phyloP scores from a whole-genome alignment of 2,329 filamentous ascomycete genomes.

The Trichoderma breve region DNA sequence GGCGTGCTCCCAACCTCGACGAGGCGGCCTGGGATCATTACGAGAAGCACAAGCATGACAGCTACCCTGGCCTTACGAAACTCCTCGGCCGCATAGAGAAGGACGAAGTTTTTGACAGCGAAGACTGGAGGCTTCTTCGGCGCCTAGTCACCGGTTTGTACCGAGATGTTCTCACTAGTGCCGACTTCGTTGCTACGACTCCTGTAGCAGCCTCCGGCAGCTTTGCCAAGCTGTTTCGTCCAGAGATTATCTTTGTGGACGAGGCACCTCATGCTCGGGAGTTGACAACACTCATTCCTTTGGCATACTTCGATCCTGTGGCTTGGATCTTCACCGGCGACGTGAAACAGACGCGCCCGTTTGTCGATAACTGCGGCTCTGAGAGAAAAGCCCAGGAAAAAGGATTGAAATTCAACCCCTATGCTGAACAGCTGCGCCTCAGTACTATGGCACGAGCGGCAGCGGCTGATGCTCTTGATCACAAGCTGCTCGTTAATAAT shows the following conservation, averaged over 20 bases:
- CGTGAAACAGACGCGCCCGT: constrained; percentile 45
- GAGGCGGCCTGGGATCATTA: constrained; percentile 44
- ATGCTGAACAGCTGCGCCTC: constrained; percentile 33
- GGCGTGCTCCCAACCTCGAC: constrained; percentile 41
- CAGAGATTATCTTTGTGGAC: constrained; percentile 83
- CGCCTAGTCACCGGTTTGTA: constrained; percentile 38
- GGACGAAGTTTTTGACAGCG: constrained; percentile 28
- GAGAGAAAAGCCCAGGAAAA: constrained; percentile 20
- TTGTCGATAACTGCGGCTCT: constrained; percentile 33
- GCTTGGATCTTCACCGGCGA: constrained; percentile 48
- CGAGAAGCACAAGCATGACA: constrained; percentile 31
- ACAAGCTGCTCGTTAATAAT: constrained; percentile 38
- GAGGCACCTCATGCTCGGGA: constrained; percentile 55
- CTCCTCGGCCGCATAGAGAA: constrained; percentile 36
- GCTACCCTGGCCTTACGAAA: constrained; percentile 36
- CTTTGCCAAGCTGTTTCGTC: constrained; percentile 60
- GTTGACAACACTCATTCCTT: constrained; percentile 44
- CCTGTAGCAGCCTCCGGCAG: constrained; percentile 42
- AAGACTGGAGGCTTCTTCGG: constrained; percentile 33
- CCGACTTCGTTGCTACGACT: constrained; percentile 48
- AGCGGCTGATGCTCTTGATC: constrained; percentile 32
- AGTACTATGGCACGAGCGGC: constrained; percentile 42
- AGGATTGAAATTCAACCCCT: constrained; percentile 32
- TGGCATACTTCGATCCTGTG: constrained; percentile 42
- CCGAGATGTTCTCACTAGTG: constrained; percentile 35